Evolutionary conservation across 345 rosid genomes (phyloP).

Genomic region (Boechera stricta): DNA sequence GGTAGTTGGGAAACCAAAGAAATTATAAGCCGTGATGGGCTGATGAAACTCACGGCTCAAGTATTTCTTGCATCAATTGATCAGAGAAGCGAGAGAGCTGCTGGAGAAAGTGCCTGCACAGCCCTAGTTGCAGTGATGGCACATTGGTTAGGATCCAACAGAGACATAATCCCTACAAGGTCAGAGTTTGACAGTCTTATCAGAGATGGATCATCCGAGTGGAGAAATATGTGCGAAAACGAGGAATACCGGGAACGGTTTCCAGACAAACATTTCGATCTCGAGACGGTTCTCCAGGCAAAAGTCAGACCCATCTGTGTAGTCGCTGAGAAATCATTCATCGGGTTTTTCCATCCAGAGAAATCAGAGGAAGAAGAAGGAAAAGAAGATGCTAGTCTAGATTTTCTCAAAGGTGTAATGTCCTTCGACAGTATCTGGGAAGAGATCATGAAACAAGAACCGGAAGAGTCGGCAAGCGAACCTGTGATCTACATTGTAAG

Average conservation of each 20-base stretch:
- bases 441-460: slow-evolving; percentile 64
- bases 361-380: slow-evolving; percentile 53
- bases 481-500: slow-evolving; percentile 87
- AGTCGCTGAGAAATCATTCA: slow-evolving; percentile 72
- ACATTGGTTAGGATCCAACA: slow-evolving; percentile 87
- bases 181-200: slow-evolving; percentile 90
- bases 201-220: slow-evolving; percentile 90
- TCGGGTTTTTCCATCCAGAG: slow-evolving; percentile 90
- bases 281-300: slow-evolving; percentile 92
- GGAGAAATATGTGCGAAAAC: slow-evolving; percentile 92
- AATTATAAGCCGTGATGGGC: slow-evolving; percentile 83
- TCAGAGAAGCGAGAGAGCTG: slow-evolving; percentile 92
- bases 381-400: slow-evolving; percentile 71
- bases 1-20: slow-evolving; percentile 92
- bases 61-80: slow-evolving; percentile 94
- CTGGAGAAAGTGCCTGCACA: slow-evolving; percentile 96
- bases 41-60: slow-evolving; percentile 74
- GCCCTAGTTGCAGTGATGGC: slow-evolving; percentile 95
- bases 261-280: slow-evolving; percentile 95
- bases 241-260: slow-evolving; percentile 71
- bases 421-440: slow-evolving; percentile 97
- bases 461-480: slow-evolving; percentile 48
- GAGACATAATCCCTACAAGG: slow-evolving; percentile 81
- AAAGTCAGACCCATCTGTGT: slow-evolving; percentile 73
- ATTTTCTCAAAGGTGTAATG: slow-evolving; percentile 86